Conservation (phyloP, 164 flowering plant genomes). For the Aristolochia contorta region DNA sequence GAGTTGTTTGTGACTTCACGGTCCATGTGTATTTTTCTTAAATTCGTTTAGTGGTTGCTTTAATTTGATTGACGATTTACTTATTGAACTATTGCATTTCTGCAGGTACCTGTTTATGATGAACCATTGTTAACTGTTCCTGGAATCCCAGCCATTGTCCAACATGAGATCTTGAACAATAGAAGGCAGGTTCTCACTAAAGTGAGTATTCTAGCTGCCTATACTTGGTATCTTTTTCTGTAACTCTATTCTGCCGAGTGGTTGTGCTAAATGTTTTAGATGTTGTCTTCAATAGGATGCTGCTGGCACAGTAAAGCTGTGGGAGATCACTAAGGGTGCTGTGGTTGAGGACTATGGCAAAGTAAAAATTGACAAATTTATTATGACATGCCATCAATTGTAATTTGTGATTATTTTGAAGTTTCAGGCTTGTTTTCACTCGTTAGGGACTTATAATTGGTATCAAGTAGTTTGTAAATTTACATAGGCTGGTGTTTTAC, state of each 20-base stretch:
- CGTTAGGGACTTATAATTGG: background rate
- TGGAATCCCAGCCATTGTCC: slow-evolving; percentile 79
- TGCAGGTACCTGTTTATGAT: slow-evolving; percentile 74
- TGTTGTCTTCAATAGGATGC: slow-evolving; percentile 48
- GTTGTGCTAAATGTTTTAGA: background rate
- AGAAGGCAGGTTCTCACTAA: slow-evolving; percentile 90
- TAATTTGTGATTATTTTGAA: too few relatives aligned
- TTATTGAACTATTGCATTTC: background rate
- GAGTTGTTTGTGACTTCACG: background rate
- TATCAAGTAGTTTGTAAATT: background rate
- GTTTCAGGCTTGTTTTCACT: too few relatives aligned
- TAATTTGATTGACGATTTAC: slow-evolving; percentile 2
- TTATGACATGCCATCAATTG: too few relatives aligned
- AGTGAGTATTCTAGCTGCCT: slow-evolving; percentile 29
- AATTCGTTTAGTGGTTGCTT: background rate
- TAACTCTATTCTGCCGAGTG: background rate
- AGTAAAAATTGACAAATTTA: slow-evolving; percentile 24
- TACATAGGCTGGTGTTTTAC: too few relatives aligned
- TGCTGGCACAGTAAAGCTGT: slow-evolving; percentile 75
- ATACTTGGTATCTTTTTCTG: background rate
- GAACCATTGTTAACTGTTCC: slow-evolving; percentile 61
- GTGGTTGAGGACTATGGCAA: slow-evolving; percentile 90
- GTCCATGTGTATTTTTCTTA: background rate
- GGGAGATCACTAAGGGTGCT: slow-evolving; percentile 90
- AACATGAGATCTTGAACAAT: slow-evolving; percentile 88